A percentile compares a stretch with the other conserved stretches of the same genome.
phyloP scores from a whole-genome alignment of 805 yeast species.

The Wickerhamomyces tratensis region DNA sequence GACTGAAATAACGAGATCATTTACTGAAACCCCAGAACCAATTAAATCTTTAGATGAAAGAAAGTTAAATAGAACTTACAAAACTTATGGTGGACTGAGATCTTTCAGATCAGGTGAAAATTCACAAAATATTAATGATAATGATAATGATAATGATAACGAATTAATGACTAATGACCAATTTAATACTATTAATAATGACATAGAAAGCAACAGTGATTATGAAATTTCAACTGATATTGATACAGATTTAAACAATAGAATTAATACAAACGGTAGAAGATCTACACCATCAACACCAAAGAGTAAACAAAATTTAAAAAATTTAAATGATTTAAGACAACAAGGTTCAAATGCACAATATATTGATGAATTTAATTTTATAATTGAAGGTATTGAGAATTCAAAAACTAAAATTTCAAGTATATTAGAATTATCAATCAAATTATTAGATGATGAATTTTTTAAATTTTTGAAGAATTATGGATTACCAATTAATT shows the following conservation, averaged over 20 bases:
- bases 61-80: too few species aligned
- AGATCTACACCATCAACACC: neutral
- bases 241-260: neutral
- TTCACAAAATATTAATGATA: slow-evolving; percentile 2
- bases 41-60: neutral
- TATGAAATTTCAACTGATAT: neutral
- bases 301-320: slow-evolving; percentile 3
- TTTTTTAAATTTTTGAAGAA: slow-evolving; percentile 10
- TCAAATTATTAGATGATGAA: slow-evolving; percentile 13
- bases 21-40: neutral
- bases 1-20: neutral
- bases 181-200: too few species aligned
- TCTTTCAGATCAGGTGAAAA: slow-evolving; percentile 3
- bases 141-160: slow-evolving; percentile 5
- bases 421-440: slow-evolving; percentile 17
- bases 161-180: too few species aligned
- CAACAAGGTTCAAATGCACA: slow-evolving; percentile 25
- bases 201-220: too few species aligned
- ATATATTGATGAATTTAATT: slow-evolving; percentile 26
- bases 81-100: slow-evolving; percentile 21
- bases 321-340: slow-evolving; percentile 19
- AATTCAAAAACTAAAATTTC: slow-evolving; percentile 7
- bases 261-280: neutral
- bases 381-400: slow-evolving; percentile 17
- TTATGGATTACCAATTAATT: slow-evolving; percentile 7